These are phyloP conservation scores for Gracilariopsis chorda DNA, from an alignment of 23 red algal species.

Conservation along the genomic window DNA sequence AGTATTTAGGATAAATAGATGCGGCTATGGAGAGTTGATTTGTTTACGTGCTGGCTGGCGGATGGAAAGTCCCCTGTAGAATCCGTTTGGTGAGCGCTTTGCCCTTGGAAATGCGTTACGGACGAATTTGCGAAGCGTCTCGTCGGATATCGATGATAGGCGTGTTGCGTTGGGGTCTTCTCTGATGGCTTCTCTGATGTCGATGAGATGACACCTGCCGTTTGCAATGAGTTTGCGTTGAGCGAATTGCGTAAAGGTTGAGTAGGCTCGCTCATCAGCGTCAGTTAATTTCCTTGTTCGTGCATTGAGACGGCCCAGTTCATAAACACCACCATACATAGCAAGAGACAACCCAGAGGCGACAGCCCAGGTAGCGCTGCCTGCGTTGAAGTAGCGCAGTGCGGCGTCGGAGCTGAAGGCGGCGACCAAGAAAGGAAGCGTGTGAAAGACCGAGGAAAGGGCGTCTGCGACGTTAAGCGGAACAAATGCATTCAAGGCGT, in stretches of 20 bases:
- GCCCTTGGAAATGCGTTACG: constrained; percentile 44
- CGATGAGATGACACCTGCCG: constrained; percentile 63
- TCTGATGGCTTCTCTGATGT: constrained; percentile 40
- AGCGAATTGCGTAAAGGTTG: constrained; percentile 30
- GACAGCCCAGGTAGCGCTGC: constrained; percentile 45
- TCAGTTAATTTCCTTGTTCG: not conserved
- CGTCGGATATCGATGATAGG: constrained; percentile 28
- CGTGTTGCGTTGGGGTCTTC: constrained; percentile 27
- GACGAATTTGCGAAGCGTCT: constrained; percentile 47
- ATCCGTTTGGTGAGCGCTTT: constrained; percentile 68
- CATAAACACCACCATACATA: constrained; percentile 69
- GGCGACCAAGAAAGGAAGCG: constrained; percentile 52
- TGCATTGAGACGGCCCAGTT: constrained; percentile 23
- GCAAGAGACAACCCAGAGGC: constrained; percentile 41
- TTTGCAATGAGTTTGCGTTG: not conserved
- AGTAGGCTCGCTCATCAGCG: not conserved
- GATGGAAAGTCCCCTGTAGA: constrained; percentile 65
- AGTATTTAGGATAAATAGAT: no score
- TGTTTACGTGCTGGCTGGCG: no score
- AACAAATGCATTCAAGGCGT: constrained; percentile 6
- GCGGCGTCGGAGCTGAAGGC: constrained; percentile 50
- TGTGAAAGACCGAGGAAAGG: constrained; percentile 39
- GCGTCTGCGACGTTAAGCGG: not conserved
- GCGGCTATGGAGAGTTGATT: no score
- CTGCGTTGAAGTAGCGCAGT: constrained; percentile 36